These are phyloP conservation scores for Cercospora sojina DNA, from an alignment of 2,329 filamentous ascomycete species.

Conservation along the genomic window DNA sequence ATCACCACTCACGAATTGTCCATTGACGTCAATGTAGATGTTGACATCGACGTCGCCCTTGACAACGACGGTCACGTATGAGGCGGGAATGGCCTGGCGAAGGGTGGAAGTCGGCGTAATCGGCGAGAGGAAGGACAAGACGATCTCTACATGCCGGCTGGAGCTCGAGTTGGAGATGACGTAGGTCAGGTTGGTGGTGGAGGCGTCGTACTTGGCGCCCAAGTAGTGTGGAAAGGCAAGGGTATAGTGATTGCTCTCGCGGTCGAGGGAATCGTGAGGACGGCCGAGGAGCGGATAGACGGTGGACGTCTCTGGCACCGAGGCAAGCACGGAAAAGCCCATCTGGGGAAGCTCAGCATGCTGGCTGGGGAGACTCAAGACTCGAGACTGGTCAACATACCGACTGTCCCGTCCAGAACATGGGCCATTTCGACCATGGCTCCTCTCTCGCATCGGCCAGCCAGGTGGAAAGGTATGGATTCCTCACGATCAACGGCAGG, in stretches of 20 bases:
- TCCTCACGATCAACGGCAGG: slow-evolving; percentile 52
- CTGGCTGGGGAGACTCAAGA: background rate
- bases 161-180: slow-evolving; percentile 47
- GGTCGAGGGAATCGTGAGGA: slow-evolving; percentile 61
- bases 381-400: slow-evolving; percentile 39
- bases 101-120: slow-evolving; percentile 79
- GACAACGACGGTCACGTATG: slow-evolving; percentile 71
- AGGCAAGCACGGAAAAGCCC: slow-evolving; percentile 63
- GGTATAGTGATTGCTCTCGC: slow-evolving; percentile 52
- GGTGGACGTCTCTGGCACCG: slow-evolving; percentile 57
- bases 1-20: slow-evolving; percentile 78
- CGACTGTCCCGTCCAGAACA: slow-evolving; percentile 74
- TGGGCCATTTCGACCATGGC: slow-evolving; percentile 83
- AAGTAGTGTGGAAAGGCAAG: slow-evolving; percentile 59
- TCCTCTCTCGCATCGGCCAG: slow-evolving; percentile 66
- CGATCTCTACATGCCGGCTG: slow-evolving; percentile 51
- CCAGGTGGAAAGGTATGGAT: slow-evolving; percentile 54
- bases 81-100: slow-evolving; percentile 77
- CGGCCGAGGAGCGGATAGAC: slow-evolving; percentile 66
- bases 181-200: slow-evolving; percentile 69
- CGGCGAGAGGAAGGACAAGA: slow-evolving; percentile 69
- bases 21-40: slow-evolving; percentile 51
- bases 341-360: slow-evolving; percentile 42
- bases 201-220: slow-evolving; percentile 66
- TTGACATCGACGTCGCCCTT: slow-evolving; percentile 59